Evolutionary conservation across 805 yeast genomes (phyloP).

Genomic region (Sugiyamaella boreocaroliniensis): DNA sequence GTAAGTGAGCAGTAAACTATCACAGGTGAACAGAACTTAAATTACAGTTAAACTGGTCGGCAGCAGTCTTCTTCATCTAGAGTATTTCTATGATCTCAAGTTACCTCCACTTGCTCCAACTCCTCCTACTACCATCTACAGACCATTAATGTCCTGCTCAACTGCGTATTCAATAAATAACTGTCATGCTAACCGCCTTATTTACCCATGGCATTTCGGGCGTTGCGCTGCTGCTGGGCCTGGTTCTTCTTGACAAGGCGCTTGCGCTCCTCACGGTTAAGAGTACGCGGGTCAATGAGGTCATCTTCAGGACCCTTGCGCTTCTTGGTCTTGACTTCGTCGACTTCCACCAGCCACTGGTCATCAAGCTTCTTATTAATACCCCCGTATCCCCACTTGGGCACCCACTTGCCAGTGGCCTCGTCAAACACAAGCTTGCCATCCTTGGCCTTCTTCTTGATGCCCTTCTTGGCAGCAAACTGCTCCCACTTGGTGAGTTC

Average conservation of each 20-base stretch:
- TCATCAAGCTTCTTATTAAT: slow-evolving; percentile 76
- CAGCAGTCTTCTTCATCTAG: too few species aligned
- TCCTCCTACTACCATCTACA: too few species aligned
- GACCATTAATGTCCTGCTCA: too few species aligned
- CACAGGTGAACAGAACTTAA: too few species aligned
- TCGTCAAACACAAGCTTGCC: slow-evolving; percentile 90
- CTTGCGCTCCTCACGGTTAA: slow-evolving; percentile 78
- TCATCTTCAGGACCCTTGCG: slow-evolving; percentile 35
- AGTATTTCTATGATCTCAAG: too few species aligned
- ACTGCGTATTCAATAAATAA: neutral
- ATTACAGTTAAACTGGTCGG: too few species aligned
- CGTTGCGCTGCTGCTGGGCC: slow-evolving; percentile 76
- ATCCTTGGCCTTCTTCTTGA: slow-evolving; percentile 78
- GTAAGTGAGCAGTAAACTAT: too few species aligned
- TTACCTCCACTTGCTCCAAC: too few species aligned
- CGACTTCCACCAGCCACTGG: slow-evolving; percentile 96
- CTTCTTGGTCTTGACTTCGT: slow-evolving; percentile 51
- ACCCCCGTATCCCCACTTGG: slow-evolving; percentile 98
- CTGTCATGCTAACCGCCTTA: neutral
- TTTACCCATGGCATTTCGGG: slow-evolving; percentile 27
- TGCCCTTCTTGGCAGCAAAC: slow-evolving; percentile 94
- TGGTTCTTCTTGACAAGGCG: slow-evolving; percentile 76
- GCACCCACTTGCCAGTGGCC: slow-evolving; percentile 88
- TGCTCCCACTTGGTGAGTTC: slow-evolving; percentile 94
- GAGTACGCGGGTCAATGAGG: slow-evolving; percentile 78